These are phyloP conservation scores for Chrysoporthe deuterocubensis DNA, from an alignment of 2,329 filamentous ascomycete genomes.

Conservation along the genomic window DNA sequence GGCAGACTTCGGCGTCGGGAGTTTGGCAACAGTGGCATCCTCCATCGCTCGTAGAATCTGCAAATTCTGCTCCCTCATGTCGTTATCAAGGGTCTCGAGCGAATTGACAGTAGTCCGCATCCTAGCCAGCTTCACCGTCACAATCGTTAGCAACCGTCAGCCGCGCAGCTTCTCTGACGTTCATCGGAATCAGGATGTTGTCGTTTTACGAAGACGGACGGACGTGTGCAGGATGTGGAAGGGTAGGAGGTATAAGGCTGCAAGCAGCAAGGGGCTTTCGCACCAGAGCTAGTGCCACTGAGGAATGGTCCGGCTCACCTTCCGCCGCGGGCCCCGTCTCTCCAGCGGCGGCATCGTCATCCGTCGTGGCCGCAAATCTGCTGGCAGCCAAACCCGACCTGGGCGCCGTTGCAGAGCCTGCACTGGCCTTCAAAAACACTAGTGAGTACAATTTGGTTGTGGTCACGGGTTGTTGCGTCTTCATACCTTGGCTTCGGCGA, in stretches of 20 bases:
- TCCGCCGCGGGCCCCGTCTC: constrained; percentile 45
- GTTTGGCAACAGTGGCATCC: constrained; percentile 25
- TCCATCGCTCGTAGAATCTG: constrained; percentile 26
- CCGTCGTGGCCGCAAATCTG: constrained; percentile 49
- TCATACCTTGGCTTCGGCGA: constrained; percentile 63
- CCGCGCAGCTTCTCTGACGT: constrained; percentile 12
- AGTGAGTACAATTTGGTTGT: constrained; percentile 5
- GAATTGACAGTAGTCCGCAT: constrained; percentile 27
- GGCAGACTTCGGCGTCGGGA: constrained; percentile 12
- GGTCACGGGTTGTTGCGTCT: constrained; percentile 12
- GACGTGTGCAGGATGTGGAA: constrained; percentile 26
- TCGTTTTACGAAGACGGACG: constrained; percentile 9
- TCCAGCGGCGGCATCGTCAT: constrained; percentile 36
- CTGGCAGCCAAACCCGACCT: constrained; percentile 59
- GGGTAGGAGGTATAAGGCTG: constrained; percentile 33
- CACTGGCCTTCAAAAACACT: constrained; percentile 47
- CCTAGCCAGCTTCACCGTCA: constrained; percentile 28
- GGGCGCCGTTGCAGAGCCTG: constrained; percentile 40
- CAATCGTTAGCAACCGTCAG: constrained; percentile 23
- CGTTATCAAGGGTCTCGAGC: constrained; percentile 27
- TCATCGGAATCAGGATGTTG: constrained; percentile 6
- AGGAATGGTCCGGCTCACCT: constrained; percentile 67
- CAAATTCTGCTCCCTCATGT: constrained; percentile 29
- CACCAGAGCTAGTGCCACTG: constrained; percentile 70
- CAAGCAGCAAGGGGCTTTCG: constrained; percentile 55